A percentile compares a stretch with the other conserved stretches of the same genome.
phyloP scores from a whole-genome alignment of 2,329 filamentous ascomycete species.

The Cercospora sp. region DNA sequence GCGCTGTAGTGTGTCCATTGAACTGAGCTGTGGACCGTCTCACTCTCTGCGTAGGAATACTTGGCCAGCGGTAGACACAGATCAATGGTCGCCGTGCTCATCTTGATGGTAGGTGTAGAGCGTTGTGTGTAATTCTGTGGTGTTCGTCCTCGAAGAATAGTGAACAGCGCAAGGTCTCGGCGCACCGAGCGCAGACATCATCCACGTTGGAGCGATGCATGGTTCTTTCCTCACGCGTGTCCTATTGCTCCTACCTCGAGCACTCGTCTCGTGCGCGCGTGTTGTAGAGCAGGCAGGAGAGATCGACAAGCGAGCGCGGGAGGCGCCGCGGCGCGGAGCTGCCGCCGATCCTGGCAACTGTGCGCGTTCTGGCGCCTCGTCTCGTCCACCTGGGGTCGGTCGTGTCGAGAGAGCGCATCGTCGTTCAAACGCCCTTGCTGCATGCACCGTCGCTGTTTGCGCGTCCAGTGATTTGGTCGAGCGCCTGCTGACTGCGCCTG shows the following conservation, averaged over 20 bases:
- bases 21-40: not conserved
- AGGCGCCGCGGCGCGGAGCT: not conserved
- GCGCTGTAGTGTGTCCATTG: conserved; percentile 12
- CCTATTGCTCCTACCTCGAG: not conserved
- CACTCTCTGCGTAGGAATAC: conserved; percentile 38
- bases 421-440: not conserved
- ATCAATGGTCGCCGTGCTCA: conserved; percentile 17
- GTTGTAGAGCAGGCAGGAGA: not conserved
- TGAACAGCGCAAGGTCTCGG: not conserved
- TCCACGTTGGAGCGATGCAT: not conserved
- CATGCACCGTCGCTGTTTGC: not conserved
- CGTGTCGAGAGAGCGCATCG: not conserved
- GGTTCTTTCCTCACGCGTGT: not conserved
- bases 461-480: not conserved
- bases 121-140: not conserved
- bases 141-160: not conserved
- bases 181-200: not conserved
- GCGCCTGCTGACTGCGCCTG: not conserved
- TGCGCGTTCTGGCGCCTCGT: conserved; percentile 3
- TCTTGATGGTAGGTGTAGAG: not conserved
- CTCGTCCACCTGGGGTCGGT: not conserved
- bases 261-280: not conserved
- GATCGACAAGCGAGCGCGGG: not conserved
- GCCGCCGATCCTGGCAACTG: not conserved
- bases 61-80: conserved; percentile 35